A percentile compares a stretch with the other conserved stretches of the same genome.
Evolutionary conservation across 306 rosid species (phyloP).

Genomic region (Crataegus laevigata): DNA sequence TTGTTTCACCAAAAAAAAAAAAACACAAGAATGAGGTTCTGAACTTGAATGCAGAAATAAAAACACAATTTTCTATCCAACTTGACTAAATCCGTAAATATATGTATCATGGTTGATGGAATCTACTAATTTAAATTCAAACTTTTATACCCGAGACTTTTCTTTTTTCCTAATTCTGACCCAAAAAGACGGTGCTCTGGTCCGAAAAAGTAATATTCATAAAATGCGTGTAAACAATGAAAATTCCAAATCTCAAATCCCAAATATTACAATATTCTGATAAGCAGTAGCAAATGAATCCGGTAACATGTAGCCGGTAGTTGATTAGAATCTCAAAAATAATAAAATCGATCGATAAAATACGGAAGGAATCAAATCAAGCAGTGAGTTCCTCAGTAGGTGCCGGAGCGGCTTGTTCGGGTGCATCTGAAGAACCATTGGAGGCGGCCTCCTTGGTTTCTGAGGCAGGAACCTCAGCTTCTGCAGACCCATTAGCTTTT

Average conservation of each 20-base stretch:
- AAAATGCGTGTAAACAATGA: background rate
- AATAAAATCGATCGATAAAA: constrained; percentile 8
- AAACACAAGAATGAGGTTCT: no score
- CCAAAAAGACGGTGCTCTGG: background rate
- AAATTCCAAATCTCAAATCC: constrained; percentile 11
- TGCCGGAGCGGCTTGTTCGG: constrained; percentile 45
- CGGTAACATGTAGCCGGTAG: constrained; percentile 17
- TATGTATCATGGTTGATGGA: background rate
- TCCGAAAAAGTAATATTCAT: constrained; percentile 2
- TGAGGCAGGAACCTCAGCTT: constrained; percentile 36
- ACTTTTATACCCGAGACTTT: no score
- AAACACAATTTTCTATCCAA: no score
- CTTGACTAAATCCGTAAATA: no score
- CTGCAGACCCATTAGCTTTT: constrained; percentile 43
- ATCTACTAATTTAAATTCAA: background rate
- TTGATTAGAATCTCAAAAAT: constrained; percentile 28
- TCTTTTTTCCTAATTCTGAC: background rate
- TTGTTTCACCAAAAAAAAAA: no score
- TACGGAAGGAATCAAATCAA: constrained; percentile 15
- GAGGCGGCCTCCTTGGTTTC: constrained; percentile 52
- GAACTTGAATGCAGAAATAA: no score
- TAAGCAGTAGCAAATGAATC: constrained; percentile 9
- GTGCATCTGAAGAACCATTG: constrained; percentile 37
- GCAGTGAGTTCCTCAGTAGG: constrained; percentile 39
- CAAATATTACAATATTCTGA: constrained; percentile 23